Evolutionary conservation across 371 early-diverging fungal genomes (phyloP).

Genomic region (Mortierella sp.): DNA sequence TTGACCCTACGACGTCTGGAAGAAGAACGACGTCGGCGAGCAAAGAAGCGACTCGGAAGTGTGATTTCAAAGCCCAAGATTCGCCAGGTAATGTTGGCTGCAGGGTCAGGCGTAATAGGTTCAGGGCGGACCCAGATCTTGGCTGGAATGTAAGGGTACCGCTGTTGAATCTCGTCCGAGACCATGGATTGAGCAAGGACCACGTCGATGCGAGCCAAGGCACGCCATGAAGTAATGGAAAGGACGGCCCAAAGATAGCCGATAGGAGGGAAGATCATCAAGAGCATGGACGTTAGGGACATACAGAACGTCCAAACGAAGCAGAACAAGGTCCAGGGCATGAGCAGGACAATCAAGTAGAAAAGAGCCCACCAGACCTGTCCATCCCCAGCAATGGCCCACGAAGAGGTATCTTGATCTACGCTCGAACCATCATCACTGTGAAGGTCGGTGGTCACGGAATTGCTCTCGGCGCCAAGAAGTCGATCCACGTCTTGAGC

Average conservation of each 20-base stretch:
- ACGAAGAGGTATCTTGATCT: constrained; percentile 15
- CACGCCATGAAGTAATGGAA: constrained; percentile 39
- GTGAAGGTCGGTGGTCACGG: not conserved
- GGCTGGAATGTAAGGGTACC: constrained; percentile 17
- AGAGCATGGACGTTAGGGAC: constrained; percentile 7
- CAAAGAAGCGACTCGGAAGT: constrained; percentile 10
- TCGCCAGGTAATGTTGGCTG: constrained; percentile 14
- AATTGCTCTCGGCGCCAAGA: constrained; percentile 5
- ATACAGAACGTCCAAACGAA: constrained; percentile 25
- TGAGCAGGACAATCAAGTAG: constrained; percentile 24
- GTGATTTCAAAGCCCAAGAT: constrained; percentile 35
- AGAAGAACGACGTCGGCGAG: constrained; percentile 5
- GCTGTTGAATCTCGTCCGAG: constrained; percentile 14
- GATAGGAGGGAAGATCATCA: constrained; percentile 42
- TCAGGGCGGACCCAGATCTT: constrained; percentile 28
- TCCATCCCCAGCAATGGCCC: constrained; percentile 31
- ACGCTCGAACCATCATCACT: constrained; percentile 19
- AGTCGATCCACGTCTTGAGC: constrained; percentile 30
- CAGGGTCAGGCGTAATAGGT: constrained; percentile 14
- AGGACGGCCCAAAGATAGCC: constrained; percentile 33
- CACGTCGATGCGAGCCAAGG: constrained; percentile 34
- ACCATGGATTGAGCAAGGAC: constrained; percentile 29
- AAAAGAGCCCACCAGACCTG: constrained; percentile 27
- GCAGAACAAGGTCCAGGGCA: constrained; percentile 48
- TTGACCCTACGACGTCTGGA: constrained; percentile 20